phyloP scores from a whole-genome alignment of 768 basidiomycete genomes.

The Calocera cornea region DNA sequence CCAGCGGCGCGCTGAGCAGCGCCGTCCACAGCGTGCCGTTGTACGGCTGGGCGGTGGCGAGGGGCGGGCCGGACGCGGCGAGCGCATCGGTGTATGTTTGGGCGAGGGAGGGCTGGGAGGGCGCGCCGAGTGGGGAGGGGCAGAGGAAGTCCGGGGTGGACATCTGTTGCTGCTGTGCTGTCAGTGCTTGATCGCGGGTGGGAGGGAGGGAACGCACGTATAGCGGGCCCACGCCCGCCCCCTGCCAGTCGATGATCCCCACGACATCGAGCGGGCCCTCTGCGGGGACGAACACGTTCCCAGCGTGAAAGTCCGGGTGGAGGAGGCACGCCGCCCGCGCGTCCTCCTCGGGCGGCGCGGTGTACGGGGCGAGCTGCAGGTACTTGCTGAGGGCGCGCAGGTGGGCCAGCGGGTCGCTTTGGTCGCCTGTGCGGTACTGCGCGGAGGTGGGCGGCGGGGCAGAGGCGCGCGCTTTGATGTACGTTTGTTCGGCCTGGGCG shows the following conservation, averaged over 20 bases:
- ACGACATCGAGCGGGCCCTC: slow-evolving; percentile 13
- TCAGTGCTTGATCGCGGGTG: not conserved
- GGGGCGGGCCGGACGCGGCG: not conserved
- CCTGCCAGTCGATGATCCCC: slow-evolving; percentile 24
- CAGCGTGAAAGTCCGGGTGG: slow-evolving; percentile 22
- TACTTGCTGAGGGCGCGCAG: slow-evolving; percentile 17
- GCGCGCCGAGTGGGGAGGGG: not conserved
- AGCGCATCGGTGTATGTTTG: not conserved
- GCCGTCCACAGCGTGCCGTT: not conserved
- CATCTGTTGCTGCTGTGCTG: not conserved
- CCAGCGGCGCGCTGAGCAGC: not conserved
- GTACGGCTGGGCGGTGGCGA: not conserved
- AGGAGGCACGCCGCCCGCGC: slow-evolving; percentile 19
- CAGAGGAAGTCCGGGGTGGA: not conserved
- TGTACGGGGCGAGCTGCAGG: slow-evolving; percentile 17
- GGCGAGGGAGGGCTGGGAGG: not conserved
- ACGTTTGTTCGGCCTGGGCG: slow-evolving; percentile 17
- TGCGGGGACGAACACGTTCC: slow-evolving; percentile 20
- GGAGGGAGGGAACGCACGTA: not conserved
- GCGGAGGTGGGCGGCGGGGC: slow-evolving; percentile 15
- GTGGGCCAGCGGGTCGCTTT: slow-evolving; percentile 13
- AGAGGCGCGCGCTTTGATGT: slow-evolving; percentile 11
- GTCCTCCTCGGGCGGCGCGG: slow-evolving; percentile 17
- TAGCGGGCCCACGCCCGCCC: not conserved
- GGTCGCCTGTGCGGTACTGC: not conserved